Evolutionary conservation across 352 stramenopile species (phyloP), one percentile per base, ranked within the genome.

Genomic region (Phytophthora pistaciae): DNA sequence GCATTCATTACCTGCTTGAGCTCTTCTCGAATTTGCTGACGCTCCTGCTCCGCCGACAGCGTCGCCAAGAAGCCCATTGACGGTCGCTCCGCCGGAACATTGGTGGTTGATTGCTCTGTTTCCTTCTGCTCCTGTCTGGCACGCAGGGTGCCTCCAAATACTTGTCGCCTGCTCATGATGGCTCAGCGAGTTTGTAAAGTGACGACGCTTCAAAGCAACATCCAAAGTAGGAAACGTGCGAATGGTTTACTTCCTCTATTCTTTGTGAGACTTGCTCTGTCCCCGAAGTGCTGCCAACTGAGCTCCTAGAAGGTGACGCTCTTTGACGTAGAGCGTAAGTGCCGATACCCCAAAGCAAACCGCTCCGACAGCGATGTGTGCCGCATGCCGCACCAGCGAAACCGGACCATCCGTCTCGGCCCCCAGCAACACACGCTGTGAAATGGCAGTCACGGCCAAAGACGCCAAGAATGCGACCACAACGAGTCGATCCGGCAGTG

Each of bases 401-500:
- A 36, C 46, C 6, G 64, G 13, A 4, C 21, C 53, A 27, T 59
- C 60, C 5, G 56, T 68, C 54, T 83, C 78, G 4, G 44, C 60
- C 46, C 27, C 23, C 6, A 91, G 60, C n/a, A 94, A n/a, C 21
- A 91, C 1, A 1, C 50, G 68, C 52, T 85, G 74, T 0, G 86
- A 92, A 8, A 57, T 57, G 3, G 70, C 55, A 9, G 80, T 82
- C 29, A 94, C 66, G 0, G 14, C 38, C 21, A 92, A 76, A 33
- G 82, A 85, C 5, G 9, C 40, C 5, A 74, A 55, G 50, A 92
- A 91, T 36, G 79, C 81, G 13, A 61, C 5, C 31, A 92, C 54
- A 48, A 94, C 86, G 2, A 85, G 38, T 31, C 66, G 69, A 73
- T 91, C 64, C 0, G 86, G 86, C 3, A 92, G 71, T 16, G 84